phyloP scores from a whole-genome alignment of 2,329 filamentous ascomycete genomes.

The Epichloe gansuensis region DNA sequence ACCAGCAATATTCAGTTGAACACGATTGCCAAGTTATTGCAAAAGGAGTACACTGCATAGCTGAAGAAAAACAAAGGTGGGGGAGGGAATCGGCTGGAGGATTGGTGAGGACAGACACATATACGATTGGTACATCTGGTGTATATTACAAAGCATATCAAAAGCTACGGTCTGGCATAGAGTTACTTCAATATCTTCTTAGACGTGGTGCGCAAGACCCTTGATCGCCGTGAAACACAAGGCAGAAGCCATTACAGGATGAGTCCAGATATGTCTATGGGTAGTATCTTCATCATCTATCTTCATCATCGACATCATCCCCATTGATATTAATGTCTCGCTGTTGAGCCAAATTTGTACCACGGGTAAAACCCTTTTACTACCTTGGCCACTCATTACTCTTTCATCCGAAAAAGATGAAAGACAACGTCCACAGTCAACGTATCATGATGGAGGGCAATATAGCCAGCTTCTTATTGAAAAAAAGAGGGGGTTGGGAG shows the following conservation, averaged over 20 bases:
- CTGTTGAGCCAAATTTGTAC: background rate
- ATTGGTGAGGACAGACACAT: too few species aligned
- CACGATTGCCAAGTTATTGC: constrained; percentile 49
- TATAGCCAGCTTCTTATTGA: background rate
- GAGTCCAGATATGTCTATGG: too few species aligned
- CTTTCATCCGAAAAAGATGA: background rate
- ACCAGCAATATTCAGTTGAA: constrained; percentile 65
- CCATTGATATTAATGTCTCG: background rate
- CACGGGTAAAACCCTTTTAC: background rate
- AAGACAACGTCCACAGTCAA: background rate
- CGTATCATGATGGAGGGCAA: background rate
- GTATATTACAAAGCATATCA: too few species aligned
- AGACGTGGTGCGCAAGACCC: too few species aligned
- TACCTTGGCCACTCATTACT: background rate
- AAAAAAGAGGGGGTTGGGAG: background rate
- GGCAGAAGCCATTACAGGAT: too few species aligned
- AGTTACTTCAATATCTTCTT: background rate
- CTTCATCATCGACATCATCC: background rate
- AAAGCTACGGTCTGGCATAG: background rate
- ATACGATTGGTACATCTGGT: too few species aligned
- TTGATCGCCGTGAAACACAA: too few species aligned
- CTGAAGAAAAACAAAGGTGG: too few species aligned
- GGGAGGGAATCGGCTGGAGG: too few species aligned
- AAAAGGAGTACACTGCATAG: constrained; percentile 45
- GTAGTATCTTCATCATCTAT: background rate